Evolutionary conservation across 495 filamentous ascomycete species (phyloP).

Genomic region (Penicilliopsis zonata): DNA sequence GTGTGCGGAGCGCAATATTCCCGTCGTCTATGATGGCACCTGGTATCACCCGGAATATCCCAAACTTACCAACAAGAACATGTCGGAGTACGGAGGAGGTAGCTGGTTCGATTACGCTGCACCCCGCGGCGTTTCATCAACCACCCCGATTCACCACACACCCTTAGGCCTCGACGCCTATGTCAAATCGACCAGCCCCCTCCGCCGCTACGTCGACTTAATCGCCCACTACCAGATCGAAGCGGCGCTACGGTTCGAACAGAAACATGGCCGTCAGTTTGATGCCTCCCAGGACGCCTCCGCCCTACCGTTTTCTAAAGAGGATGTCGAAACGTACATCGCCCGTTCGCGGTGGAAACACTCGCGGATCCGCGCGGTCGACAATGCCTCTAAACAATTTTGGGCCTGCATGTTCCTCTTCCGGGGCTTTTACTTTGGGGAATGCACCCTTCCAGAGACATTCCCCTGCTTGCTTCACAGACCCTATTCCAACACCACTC

Average conservation of each 20-base stretch:
- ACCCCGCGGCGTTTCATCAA: slow-evolving; percentile 39
- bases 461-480: slow-evolving; percentile 42
- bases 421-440: slow-evolving; percentile 63
- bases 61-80: slow-evolving; percentile 22
- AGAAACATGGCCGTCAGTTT: slow-evolving; percentile 38
- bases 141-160: slow-evolving; percentile 39
- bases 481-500: slow-evolving; percentile 17
- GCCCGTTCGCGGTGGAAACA: slow-evolving; percentile 17
- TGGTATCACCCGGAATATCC: slow-evolving; percentile 45
- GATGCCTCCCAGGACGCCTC: slow-evolving; percentile 23
- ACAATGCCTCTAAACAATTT: slow-evolving; percentile 27
- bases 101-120: slow-evolving; percentile 18
- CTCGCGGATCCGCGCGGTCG: slow-evolving; percentile 20
- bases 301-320: slow-evolving; percentile 52
- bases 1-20: slow-evolving; percentile 64
- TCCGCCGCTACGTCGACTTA: slow-evolving; percentile 74
- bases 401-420: slow-evolving; percentile 63
- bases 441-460: slow-evolving; percentile 49
- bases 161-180: slow-evolving; percentile 59
- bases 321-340: slow-evolving; percentile 39
- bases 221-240: slow-evolving; percentile 90
- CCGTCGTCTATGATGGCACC: slow-evolving; percentile 63
- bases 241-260: slow-evolving; percentile 62
- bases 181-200: slow-evolving; percentile 70
- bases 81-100: slow-evolving; percentile 19